Evolutionary conservation across 257 asterid genomes (phyloP).

Genomic region (Solanum okadae): DNA sequence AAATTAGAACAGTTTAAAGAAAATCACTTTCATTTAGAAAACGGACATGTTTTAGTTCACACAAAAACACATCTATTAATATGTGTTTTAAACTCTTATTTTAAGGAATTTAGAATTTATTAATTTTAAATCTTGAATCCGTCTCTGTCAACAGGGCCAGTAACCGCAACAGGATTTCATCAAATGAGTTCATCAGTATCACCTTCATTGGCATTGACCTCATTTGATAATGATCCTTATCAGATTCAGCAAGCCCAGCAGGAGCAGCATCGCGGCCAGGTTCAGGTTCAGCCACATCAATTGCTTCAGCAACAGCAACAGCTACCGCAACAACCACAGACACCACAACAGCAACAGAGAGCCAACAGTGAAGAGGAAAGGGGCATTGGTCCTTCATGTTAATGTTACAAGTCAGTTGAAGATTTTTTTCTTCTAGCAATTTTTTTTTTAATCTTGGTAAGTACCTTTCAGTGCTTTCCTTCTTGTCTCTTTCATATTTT

Average conservation of each 20-base stretch:
- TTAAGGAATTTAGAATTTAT: not conserved
- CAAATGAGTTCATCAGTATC: conserved; percentile 31
- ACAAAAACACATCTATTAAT: not conserved
- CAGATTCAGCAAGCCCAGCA: not conserved
- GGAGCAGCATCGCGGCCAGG: not conserved
- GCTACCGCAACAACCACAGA: conserved; percentile 1
- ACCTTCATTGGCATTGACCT: conserved; percentile 52
- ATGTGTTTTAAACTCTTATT: not conserved
- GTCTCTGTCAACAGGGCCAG: not conserved
- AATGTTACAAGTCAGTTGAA: not conserved
- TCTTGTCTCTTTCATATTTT: not conserved
- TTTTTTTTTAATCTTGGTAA: not conserved
- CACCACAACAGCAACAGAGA: conserved; percentile 11
- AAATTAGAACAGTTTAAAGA: not conserved
- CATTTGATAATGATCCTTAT: conserved; percentile 24
- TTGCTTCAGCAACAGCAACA: conserved; percentile 33
- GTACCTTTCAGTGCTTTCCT: not conserved
- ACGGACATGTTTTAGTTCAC: not conserved
- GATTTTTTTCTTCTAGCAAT: not conserved
- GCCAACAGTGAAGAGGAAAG: conserved; percentile 62
- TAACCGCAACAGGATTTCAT: conserved; percentile 36
- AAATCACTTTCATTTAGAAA: not conserved
- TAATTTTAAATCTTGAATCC: conserved; percentile 23
- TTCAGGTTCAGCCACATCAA: conserved; percentile 16
- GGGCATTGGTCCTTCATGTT: conserved; percentile 37